phyloP scores from a whole-genome alignment of 164 flowering plant genomes.

The Magnolia changhungtana region DNA sequence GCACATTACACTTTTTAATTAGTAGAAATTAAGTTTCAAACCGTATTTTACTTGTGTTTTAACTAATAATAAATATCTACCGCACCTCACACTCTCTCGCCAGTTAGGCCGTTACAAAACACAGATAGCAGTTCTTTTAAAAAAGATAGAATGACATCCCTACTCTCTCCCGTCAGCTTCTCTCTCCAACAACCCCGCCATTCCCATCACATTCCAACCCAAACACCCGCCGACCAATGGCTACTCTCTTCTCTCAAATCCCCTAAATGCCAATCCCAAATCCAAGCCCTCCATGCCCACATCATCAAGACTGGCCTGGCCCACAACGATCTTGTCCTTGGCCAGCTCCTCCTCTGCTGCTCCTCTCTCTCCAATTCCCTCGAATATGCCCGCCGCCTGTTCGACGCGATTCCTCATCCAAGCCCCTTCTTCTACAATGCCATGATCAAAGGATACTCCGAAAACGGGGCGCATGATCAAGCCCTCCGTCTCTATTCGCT shows the following conservation, averaged over 20 bases:
- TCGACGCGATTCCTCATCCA: constrained; percentile 16
- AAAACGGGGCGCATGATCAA: constrained; percentile 10
- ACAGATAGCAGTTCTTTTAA: no score
- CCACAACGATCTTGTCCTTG: constrained; percentile 21
- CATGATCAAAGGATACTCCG: constrained; percentile 33
- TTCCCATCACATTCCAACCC: neutral
- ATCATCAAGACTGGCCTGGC: constrained; percentile 23
- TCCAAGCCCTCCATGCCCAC: constrained; percentile 26
- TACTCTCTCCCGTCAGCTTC: neutral
- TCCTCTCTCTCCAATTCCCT: constrained; percentile 21
- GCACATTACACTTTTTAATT: no score
- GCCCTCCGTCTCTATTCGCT: constrained; percentile 19
- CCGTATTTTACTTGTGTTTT: no score
- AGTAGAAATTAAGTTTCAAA: no score
- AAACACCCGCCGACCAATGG: constrained; percentile 8
- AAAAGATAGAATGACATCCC: neutral
- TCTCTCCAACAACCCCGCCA: constrained; percentile 3
- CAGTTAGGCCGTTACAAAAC: no score
- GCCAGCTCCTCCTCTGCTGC: constrained; percentile 24
- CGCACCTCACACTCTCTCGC: no score
- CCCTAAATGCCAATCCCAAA: constrained; percentile 16
- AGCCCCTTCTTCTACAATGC: constrained; percentile 32
- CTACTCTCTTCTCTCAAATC: constrained; percentile 20
- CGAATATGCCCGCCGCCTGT: constrained; percentile 19
- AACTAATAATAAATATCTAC: no score